Conservation (phyloP, 2,329 filamentous ascomycete genomes). For the Chaetomium sp. region DNA sequence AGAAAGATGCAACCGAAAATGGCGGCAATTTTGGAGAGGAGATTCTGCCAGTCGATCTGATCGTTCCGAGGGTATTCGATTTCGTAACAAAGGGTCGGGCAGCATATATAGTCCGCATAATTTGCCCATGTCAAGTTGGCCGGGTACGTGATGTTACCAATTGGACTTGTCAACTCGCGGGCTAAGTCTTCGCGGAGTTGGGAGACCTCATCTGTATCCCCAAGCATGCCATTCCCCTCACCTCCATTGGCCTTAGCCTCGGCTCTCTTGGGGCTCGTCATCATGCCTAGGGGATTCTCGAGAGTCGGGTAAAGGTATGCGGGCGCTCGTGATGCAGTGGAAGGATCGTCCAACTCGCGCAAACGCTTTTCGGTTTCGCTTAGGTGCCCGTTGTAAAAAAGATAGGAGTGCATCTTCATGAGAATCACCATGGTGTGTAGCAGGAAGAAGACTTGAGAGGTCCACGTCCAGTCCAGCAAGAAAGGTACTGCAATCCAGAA, state of each 20-base stretch:
- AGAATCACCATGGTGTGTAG: constrained; percentile 85
- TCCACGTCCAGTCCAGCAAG: constrained; percentile 87
- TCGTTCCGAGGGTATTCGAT: constrained; percentile 83
- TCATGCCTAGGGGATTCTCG: constrained; percentile 44
- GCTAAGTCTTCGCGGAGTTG: constrained; percentile 81
- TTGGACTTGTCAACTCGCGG: constrained; percentile 81
- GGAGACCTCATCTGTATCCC: constrained; percentile 48
- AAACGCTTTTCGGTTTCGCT: constrained; percentile 80
- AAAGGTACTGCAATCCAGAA: constrained; percentile 86
- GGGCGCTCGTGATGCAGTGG: constrained; percentile 60
- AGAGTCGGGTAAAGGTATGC: constrained; percentile 69
- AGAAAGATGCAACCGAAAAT: constrained; percentile 97
- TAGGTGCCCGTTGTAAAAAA: constrained; percentile 95
- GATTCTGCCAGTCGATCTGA: constrained; percentile 69
- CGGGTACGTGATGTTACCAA: constrained; percentile 86
- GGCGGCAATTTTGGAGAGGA: constrained; percentile 79
- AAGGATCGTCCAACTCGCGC: constrained; percentile 69
- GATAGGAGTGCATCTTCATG: constrained; percentile 99
- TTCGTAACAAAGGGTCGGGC: constrained; percentile 95
- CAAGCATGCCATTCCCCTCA: constrained; percentile 25
- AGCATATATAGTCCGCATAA: constrained; percentile 80
- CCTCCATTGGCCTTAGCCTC: constrained; percentile 24
- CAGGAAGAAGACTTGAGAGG: constrained; percentile 88
- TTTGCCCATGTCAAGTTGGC: constrained; percentile 78
- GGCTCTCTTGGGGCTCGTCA: constrained; percentile 26